Evolutionary conservation across 495 filamentous ascomycete genomes (phyloP), one percentile per base, ranked within the genome.

Genomic region (Parathielavia appendiculata): DNA sequence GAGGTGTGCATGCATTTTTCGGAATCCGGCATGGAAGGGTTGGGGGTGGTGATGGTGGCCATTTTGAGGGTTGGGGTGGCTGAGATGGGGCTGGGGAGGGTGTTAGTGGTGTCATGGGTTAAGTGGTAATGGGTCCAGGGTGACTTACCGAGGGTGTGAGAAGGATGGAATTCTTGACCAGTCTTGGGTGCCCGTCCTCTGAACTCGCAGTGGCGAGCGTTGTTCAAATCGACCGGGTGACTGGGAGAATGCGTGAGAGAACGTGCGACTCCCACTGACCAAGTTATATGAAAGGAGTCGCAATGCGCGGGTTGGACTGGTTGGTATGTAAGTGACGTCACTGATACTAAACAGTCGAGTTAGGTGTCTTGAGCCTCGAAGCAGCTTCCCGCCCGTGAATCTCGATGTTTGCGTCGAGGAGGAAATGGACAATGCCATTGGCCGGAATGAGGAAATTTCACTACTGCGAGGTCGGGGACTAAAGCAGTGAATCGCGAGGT

Each of bases 1-100:
- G 81, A 83, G 16, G 81, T 81, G 36, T 73, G 57, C 56, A 76
- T 68, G 55, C 67, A 74, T 14, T 73, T 71, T 51, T 75, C 30
- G 5, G 60, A 55, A 44, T 62, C 22, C 3, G 55, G 23, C 26
- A 23, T 34, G 14, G 52, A 35, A 5, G 60, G 45, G 41, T 52
- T 34, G n/a, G 39, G 19, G 22, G 54, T 19, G 11, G 56, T 8
- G 12, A 41, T 45, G 36, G 50, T 56, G 14, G 51, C 43, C 56
- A 63, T 56, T 14, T 56, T 56, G 19, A 13, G 6, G 11, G 34
- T 3, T 16, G 19, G 6, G 17, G 44, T 60, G 2, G 43, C 20
- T 40, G 46, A 41, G 22, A 57, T 17, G 0, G 22, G 19, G 45
- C 54, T 57, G 54, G 12, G 20, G 10, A 20, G 23, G 26, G 17